phyloP scores from a whole-genome alignment of 2,329 filamentous ascomycete species.

The Talaromyces sp. region DNA sequence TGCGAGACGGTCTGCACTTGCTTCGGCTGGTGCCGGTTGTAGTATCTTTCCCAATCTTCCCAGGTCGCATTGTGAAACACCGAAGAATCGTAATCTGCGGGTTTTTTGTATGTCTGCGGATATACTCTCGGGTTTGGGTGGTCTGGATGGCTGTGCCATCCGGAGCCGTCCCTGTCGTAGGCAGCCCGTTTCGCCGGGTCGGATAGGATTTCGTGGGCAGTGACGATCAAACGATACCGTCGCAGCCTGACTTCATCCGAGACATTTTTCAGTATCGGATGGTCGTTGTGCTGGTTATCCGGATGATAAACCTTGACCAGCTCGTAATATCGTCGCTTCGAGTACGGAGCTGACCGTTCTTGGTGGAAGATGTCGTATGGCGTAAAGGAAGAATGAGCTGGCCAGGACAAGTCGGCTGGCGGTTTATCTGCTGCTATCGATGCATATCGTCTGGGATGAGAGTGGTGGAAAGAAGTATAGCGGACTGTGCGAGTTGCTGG shows the following conservation, averaged over 20 bases:
- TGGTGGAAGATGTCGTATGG: slow-evolving; percentile 84
- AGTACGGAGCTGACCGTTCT: slow-evolving; percentile 62
- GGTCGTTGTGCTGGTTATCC: slow-evolving; percentile 54
- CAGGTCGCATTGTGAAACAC: slow-evolving; percentile 79
- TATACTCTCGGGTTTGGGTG: slow-evolving; percentile 9
- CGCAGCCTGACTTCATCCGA: slow-evolving; percentile 66
- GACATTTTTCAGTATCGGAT: slow-evolving; percentile 41
- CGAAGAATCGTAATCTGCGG: slow-evolving; percentile 33
- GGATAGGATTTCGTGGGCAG: slow-evolving; percentile 82
- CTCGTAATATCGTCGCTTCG: slow-evolving; percentile 78
- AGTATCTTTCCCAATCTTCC: slow-evolving; percentile 94
- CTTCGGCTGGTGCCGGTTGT: slow-evolving; percentile 47
- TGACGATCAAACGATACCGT: slow-evolving; percentile 81
- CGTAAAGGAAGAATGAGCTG: slow-evolving; percentile 48
- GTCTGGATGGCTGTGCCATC: slow-evolving; percentile 60
- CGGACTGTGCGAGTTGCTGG: slow-evolving; percentile 5
- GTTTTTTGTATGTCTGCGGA: slow-evolving; percentile 13
- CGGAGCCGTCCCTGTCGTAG: slow-evolving; percentile 76
- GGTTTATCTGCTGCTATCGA: slow-evolving; percentile 22
- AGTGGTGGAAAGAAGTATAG: neutral
- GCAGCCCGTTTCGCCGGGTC: slow-evolving; percentile 70
- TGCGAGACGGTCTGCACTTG: slow-evolving; percentile 63
- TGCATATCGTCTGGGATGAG: slow-evolving; percentile 23
- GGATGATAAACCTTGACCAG: slow-evolving; percentile 96
- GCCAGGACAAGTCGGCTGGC: slow-evolving; percentile 33